These are phyloP conservation scores for Claviceps digitariae DNA, from an alignment of 2,329 filamentous ascomycete genomes.

Conservation along the genomic window DNA sequence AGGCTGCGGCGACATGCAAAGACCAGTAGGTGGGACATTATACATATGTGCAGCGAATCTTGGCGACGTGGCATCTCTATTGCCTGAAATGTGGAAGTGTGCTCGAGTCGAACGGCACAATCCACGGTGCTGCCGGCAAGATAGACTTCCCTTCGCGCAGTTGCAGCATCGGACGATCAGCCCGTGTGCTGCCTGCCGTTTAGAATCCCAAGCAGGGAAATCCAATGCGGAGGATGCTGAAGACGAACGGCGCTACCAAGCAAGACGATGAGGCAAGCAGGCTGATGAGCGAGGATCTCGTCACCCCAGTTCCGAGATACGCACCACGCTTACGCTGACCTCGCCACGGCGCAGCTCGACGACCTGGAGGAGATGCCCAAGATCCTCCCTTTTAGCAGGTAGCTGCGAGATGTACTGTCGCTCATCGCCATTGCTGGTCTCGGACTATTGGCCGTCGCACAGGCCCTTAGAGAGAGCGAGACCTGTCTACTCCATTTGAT, in stretches of 20 bases:
- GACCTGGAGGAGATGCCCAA: not conserved
- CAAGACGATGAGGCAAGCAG: not conserved
- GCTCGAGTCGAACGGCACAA: not conserved
- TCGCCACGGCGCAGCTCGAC: not conserved
- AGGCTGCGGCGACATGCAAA: not conserved
- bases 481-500: not conserved
- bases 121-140: not conserved
- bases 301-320: not conserved
- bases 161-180: not conserved
- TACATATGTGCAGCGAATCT: not conserved
- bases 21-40: not conserved
- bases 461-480: not conserved
- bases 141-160: too few relatives aligned
- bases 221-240: not conserved
- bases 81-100: not conserved
- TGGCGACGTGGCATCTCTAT: not conserved
- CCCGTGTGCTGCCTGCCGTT: not conserved
- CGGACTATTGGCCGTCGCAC: not conserved
- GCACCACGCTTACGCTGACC: too few relatives aligned
- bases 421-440: not conserved
- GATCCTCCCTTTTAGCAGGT: too few relatives aligned
- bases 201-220: not conserved
- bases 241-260: not conserved
- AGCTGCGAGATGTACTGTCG: too few relatives aligned
- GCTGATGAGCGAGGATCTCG: not conserved